Conservation (phyloP, 768 basidiomycete species). For the Sarcodon aspratus region DNA sequence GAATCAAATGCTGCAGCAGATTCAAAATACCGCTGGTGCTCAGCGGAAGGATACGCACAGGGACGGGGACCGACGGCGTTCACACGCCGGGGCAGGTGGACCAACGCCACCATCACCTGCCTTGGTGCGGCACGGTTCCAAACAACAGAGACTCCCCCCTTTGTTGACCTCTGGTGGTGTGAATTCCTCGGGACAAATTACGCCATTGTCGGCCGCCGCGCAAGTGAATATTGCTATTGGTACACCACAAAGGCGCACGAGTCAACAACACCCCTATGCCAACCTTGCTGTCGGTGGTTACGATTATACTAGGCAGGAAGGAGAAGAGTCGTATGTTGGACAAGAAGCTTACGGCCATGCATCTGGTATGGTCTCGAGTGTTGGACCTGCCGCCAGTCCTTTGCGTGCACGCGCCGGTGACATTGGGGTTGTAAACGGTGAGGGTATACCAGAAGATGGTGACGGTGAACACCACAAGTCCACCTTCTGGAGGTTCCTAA, state of each 20-base stretch:
- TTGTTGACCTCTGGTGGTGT: conserved; percentile 43
- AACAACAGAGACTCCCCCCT: conserved; percentile 48
- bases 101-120: conserved; percentile 68
- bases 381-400: conserved; percentile 59
- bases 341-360: conserved; percentile 60
- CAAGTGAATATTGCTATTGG: conserved; percentile 65
- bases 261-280: conserved; percentile 62
- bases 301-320: conserved; percentile 18
- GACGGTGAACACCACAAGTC: conserved; percentile 43
- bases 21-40: conserved; percentile 39
- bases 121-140: conserved; percentile 66
- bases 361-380: conserved; percentile 72
- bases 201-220: conserved; percentile 65
- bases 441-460: conserved; percentile 44
- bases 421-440: conserved; percentile 52
- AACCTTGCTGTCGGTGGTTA: conserved; percentile 33
- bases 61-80: conserved; percentile 56
- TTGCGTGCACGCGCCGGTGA: conserved; percentile 61
- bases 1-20: conserved; percentile 53
- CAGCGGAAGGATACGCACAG: conserved; percentile 42
- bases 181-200: conserved; percentile 29
- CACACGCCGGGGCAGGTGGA: conserved; percentile 41
- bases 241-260: conserved; percentile 31
- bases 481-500: conserved; percentile 56
- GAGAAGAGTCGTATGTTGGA: conserved; percentile 45